Base-by-base conservation (phyloP, 371 early-diverging fungal species). In the Rhizopus microsporus region DNA sequence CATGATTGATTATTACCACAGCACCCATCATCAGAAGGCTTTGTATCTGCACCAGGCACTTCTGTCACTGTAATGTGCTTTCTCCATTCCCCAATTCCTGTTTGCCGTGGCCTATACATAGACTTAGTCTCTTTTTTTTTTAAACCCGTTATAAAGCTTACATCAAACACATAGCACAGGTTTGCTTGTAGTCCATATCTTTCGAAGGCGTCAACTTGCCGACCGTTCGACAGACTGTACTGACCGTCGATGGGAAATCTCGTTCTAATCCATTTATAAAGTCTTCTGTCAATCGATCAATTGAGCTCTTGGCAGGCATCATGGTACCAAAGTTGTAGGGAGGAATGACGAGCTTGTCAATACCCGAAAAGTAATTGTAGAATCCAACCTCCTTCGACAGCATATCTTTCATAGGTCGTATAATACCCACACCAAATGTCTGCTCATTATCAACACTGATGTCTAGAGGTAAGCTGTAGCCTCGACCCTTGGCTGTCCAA, bases 231-330 rank as follows among this genome's bases (percentile, higher is more conserved):
- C 87, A 84, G 4, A 96, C 88, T 0, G 95, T 95, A 40, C 88
- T 84, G 8, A 89, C 92, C 0, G 95, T 95, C 4, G 94, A 90
- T 0, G 93, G 88, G 58, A 93, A 96, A 53, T 89, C 94, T 9
- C 78, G 73, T 57, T 93, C 92, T 32, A 96, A 77, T 0, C 87
- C 83, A 0, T 82, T 77, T 45, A 95, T 87, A 58, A 96, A 94
- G 0, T 89, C 88, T 68, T 91, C 92, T 3, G 91, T 85, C 29
- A 91, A 57, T 47, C 86, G 78, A 56, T 85, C 88, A 49, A 91
- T 90, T 8, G 90, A 88, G 10, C 78, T 75, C 49, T 82, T 84
- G 4, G 65, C 60, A 0, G 82, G 80, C 63, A 73, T 74, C 54
- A 69, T 80, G 0, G 92, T 85, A 7, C 82, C 74, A 12, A 80